Conservation (phyloP, 1,284 basidiomycete genomes). For the Tylopilus sp. region DNA sequence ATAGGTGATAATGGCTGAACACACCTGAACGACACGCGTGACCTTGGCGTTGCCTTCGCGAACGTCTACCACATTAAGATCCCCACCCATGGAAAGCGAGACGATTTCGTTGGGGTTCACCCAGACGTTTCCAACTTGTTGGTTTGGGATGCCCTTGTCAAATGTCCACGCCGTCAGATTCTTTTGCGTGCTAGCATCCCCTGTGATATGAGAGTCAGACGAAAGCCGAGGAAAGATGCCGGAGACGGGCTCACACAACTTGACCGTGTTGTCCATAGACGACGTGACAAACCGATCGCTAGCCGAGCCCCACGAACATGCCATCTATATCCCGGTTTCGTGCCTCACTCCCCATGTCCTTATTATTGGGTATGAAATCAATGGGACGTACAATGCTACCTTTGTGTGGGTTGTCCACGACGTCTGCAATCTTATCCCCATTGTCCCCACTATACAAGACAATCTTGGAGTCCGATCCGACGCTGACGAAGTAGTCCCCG, state of each 20-base stretch:
- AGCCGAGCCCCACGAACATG: constrained; percentile 82
- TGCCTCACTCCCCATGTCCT: background rate
- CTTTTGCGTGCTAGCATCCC: constrained; percentile 84
- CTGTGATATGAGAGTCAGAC: constrained; percentile 49
- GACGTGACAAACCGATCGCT: constrained; percentile 83
- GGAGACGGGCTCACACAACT: constrained; percentile 73
- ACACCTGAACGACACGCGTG: constrained; percentile 70
- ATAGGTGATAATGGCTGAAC: constrained; percentile 22
- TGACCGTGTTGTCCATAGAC: constrained; percentile 90
- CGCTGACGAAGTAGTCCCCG: constrained; percentile 89
- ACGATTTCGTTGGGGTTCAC: constrained; percentile 76
- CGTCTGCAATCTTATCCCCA: constrained; percentile 82
- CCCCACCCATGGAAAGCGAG: constrained; percentile 88
- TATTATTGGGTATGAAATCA: background rate
- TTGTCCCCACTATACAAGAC: constrained; percentile 95
- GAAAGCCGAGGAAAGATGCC: background rate
- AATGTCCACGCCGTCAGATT: constrained; percentile 76
- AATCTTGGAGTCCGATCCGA: constrained; percentile 91
- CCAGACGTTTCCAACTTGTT: constrained; percentile 94
- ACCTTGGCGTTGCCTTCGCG: constrained; percentile 72
- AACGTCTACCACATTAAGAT: constrained; percentile 86
- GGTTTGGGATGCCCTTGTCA: constrained; percentile 75
- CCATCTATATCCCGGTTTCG: constrained; percentile 63
- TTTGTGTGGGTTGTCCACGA: constrained; percentile 74
- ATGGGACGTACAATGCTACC: constrained; percentile 76